phyloP scores from a whole-genome alignment of 1,284 basidiomycete genomes.

The Ustilago trichophora region DNA sequence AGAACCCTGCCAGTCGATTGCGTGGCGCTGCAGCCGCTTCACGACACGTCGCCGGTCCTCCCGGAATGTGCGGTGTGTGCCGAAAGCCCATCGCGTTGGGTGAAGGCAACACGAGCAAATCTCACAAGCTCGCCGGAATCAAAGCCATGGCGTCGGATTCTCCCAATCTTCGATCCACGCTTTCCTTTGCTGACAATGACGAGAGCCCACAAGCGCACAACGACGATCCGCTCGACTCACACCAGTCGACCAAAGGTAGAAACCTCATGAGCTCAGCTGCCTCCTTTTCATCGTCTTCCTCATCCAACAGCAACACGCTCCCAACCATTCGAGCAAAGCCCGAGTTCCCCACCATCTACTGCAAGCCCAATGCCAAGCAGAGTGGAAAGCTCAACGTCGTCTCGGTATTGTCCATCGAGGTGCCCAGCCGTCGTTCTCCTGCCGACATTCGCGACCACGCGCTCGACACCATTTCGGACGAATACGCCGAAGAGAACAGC shows the following conservation, averaged over 20 bases:
- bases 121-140: conserved; percentile 44
- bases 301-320: conserved; percentile 22
- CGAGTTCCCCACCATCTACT: conserved; percentile 82
- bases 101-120: conserved; percentile 74
- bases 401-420: conserved; percentile 87
- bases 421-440: conserved; percentile 80
- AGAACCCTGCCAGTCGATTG: conserved; percentile 25
- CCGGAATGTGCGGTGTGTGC: conserved; percentile 96
- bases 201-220: conserved; percentile 23
- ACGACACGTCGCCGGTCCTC: conserved; percentile 69
- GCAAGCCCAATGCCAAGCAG: conserved; percentile 68
- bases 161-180: conserved; percentile 4
- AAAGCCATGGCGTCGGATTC: conserved; percentile 4
- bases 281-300: conserved; percentile 29
- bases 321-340: conserved; percentile 87
- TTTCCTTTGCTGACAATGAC: conserved; percentile 13
- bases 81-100: conserved; percentile 91
- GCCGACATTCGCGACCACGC: conserved; percentile 37
- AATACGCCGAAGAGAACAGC: conserved; percentile 24
- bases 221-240: conserved; percentile 35
- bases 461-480: conserved; percentile 47
- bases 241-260: not conserved
- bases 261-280: conserved; percentile 28
- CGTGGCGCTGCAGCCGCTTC: conserved; percentile 23
- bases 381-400: conserved; percentile 77